Base-by-base conservation (phyloP, 306 rosid species). In the Cicer pinnatifidum region DNA sequence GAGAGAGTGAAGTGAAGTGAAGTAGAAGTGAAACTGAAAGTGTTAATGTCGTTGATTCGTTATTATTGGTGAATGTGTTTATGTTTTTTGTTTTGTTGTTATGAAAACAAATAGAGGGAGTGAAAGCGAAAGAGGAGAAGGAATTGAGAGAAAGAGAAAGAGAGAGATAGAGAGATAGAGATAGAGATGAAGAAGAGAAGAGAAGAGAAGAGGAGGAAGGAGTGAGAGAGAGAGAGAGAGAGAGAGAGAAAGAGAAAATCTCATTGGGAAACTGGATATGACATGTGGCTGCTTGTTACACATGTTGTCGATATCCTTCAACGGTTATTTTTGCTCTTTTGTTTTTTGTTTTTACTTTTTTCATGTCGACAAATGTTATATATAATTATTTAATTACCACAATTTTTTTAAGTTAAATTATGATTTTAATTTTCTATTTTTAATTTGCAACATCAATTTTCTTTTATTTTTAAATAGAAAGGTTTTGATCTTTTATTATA, bases 281-380 rank as follows among this genome's bases (percentile, higher is more conserved):
- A 89, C 89, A 87, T 82, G 80, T 88, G 90, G 88, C 56, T 72
- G 1, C 62, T 35, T 16, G 43, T 3, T 86, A 78, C 95, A 91
- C 91, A 86, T 89, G 84, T 87, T 38, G n/a, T 15, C 9, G 13
- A 33, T 44, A 3, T 0, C 16, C 50, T 48, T 1, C 73, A 90
- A 91, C 99, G 95, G 95, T 87, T 75, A 78, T 73, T 80, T 92
- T 82, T 28, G 33, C 73, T 28, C 4, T 28, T 28, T 28, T 28
- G 0, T 28, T 28, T 28, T 28, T 2, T 23, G 0, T 23, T 28
- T 28, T 28, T 28, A 28, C 33, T 0, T 0, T 28, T 28, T 28
- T 28, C 33, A 28, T 28, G 33, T 28, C 33, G 33, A 28, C 33
- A 28, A 28, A 28, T 28, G 0, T 2, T 28, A 28, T 28, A 28